Percentiles rank a stretch among this genome's conserved stretches.
Conservation (phyloP, 352 stramenopile species). For the Globisporangium spiculum region DNA sequence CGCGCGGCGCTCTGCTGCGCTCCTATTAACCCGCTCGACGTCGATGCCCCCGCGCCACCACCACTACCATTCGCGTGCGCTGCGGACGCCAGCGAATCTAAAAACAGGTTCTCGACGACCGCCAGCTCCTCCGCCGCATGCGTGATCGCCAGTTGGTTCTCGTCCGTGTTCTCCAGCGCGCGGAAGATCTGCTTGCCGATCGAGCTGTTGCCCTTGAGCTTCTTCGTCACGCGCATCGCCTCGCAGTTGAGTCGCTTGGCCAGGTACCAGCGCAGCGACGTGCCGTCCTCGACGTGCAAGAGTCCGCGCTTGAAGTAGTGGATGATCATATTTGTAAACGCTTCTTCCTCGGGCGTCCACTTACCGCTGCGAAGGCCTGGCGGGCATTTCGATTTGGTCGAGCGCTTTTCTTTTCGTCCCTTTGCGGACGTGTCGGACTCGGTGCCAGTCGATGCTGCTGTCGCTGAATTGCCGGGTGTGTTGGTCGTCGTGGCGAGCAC, state of each 20-base stretch:
- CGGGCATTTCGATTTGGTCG: slow-evolving; percentile 85
- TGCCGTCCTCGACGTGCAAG: slow-evolving; percentile 79
- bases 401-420: slow-evolving; percentile 48
- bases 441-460: slow-evolving; percentile 5
- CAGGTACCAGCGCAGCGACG: slow-evolving; percentile 82
- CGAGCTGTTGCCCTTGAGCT: slow-evolving; percentile 86
- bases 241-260: slow-evolving; percentile 84
- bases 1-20: slow-evolving; percentile 4
- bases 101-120: slow-evolving; percentile 64
- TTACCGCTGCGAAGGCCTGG: slow-evolving; percentile 80
- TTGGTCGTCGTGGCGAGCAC: slow-evolving; percentile 8
- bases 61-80: slow-evolving; percentile 12
- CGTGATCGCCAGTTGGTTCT: slow-evolving; percentile 54
- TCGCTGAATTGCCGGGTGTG: not conserved
- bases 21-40: slow-evolving; percentile 3
- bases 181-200: slow-evolving; percentile 89
- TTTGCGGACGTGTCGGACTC: slow-evolving; percentile 16
- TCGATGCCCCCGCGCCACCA: not conserved
- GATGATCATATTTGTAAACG: slow-evolving; percentile 83
- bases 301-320: slow-evolving; percentile 83
- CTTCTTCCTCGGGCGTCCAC: slow-evolving; percentile 81
- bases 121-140: slow-evolving; percentile 53
- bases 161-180: slow-evolving; percentile 57
- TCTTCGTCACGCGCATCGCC: slow-evolving; percentile 88
- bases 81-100: slow-evolving; percentile 56